Evolutionary conservation across 2,329 filamentous ascomycete species (phyloP), one percentile per base, ranked within the genome.

Genomic region (Fusarium domesticum): DNA sequence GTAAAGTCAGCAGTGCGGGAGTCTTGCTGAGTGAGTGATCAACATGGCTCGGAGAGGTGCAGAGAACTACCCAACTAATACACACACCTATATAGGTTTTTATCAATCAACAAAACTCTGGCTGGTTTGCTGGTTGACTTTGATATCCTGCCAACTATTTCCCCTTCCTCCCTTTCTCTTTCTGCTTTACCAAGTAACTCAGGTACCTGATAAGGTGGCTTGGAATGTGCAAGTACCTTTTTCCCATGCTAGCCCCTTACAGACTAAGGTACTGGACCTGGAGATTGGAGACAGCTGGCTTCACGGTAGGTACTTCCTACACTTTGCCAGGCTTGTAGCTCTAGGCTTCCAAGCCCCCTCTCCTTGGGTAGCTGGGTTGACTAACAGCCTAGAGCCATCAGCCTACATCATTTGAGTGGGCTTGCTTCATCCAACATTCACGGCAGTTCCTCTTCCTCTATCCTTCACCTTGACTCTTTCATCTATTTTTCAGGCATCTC

Each of bases 371-470:
- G 23, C 23, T 28, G n/a, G n/a, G n/a, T n/a, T n/a, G n/a, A n/a
- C n/a, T n/a, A n/a, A 28, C 23, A 28, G 23, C 23, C 23, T 28
- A 28, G 23, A 28, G 14, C 8, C 23, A 28, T 28, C 23, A 28
- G 23, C 7, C 23, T 28, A 28, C 23, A 28, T 28, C 23, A 28
- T 28, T 12, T 28, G 23, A 28, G 23, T 28, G 23, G 23, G 23
- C 23, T 28, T 12, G 23, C 5, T 28, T 28, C 23, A 28, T 28
- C 33, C 49, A 19, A 14, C 31, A 49, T 61, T 58, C 59, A 59
- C 59, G 59, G 48, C 45, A 47, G 16, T 44, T 42, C 43, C 45
- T 18, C 45, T 43, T 37, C 35, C 28, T 45, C 34, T 18, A 12
- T 36, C 16, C 34, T 18, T 39, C 33, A 31, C 39, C 42, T 46